Evolutionary conservation across 495 filamentous ascomycete species (phyloP).

Genomic region (Penicillium malachiteum): DNA sequence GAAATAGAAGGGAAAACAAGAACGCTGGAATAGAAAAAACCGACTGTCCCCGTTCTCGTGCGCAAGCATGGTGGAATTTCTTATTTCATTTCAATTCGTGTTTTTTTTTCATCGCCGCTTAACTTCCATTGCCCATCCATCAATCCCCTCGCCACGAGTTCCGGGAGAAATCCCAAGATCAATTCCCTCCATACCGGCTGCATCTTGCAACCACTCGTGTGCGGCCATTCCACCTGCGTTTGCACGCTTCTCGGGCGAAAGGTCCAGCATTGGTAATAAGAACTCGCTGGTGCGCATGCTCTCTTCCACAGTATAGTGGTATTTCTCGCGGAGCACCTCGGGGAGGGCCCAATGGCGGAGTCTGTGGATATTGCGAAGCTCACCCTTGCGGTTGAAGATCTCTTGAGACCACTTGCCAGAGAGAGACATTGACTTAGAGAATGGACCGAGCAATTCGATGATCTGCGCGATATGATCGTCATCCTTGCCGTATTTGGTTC

Average conservation of each 20-base stretch:
- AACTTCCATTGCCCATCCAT: slow-evolving; percentile 89
- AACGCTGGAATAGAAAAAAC: slow-evolving; percentile 7
- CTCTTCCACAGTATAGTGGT: slow-evolving; percentile 84
- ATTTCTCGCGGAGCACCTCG: slow-evolving; percentile 94
- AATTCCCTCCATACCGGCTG: slow-evolving; percentile 81
- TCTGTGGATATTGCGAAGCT: slow-evolving; percentile 95
- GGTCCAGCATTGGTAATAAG: slow-evolving; percentile 86
- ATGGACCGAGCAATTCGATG: slow-evolving; percentile 92
- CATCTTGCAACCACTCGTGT: slow-evolving; percentile 76
- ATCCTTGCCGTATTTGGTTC: slow-evolving; percentile 99
- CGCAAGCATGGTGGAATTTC: background rate
- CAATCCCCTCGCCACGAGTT: slow-evolving; percentile 87
- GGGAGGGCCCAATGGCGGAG: slow-evolving; percentile 95
- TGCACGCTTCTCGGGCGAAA: slow-evolving; percentile 81
- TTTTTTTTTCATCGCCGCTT: slow-evolving; percentile 64
- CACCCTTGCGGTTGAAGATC: slow-evolving; percentile 97
- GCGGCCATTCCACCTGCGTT: slow-evolving; percentile 95
- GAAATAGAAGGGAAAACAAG: background rate
- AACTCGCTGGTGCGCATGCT: slow-evolving; percentile 78
- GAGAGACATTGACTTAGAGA: slow-evolving; percentile 87
- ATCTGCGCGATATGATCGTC: slow-evolving; percentile 99
- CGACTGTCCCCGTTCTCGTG: background rate
- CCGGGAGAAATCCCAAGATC: slow-evolving; percentile 72
- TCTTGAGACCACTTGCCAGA: slow-evolving; percentile 97
- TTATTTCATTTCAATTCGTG: background rate